A percentile compares a stretch with the other conserved stretches of the same genome.
phyloP scores from a whole-genome alignment of 1,284 basidiomycete genomes.

The Rhodotorula sp. region DNA sequence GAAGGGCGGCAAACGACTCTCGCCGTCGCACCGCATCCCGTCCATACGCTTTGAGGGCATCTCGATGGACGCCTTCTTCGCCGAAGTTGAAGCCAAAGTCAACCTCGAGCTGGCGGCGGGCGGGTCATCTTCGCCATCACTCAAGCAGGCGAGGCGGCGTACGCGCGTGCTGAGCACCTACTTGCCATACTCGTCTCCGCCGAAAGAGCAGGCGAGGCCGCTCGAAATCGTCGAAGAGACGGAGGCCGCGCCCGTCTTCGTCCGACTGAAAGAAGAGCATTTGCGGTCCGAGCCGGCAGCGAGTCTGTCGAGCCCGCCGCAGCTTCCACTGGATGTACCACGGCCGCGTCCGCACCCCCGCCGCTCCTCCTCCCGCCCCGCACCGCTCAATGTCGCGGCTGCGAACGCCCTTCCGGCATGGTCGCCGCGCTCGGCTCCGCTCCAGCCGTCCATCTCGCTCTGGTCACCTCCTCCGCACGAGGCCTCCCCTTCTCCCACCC shows the following conservation, averaged over 20 bases:
- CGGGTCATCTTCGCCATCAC: neutral
- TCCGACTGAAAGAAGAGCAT: neutral
- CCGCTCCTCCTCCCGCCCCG: conserved; percentile 33
- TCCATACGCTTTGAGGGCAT: conserved; percentile 44
- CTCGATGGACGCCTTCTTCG: conserved; percentile 44
- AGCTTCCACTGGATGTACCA: neutral
- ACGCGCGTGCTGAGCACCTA: conserved; percentile 38
- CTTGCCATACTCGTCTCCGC: conserved; percentile 1
- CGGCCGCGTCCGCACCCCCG: conserved; percentile 23
- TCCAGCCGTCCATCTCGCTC: conserved; percentile 2
- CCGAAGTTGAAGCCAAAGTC: conserved; percentile 42
- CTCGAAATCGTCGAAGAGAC: neutral
- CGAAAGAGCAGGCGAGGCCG: neutral
- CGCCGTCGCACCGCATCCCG: conserved; percentile 32
- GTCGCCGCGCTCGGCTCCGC: conserved; percentile 17
- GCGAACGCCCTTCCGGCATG: conserved; percentile 24
- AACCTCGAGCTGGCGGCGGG: conserved; percentile 10
- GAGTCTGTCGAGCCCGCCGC: neutral
- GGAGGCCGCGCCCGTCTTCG: neutral
- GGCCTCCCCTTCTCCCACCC: neutral
- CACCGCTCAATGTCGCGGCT: conserved; percentile 31
- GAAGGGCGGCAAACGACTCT: neutral
- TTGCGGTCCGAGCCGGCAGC: neutral
- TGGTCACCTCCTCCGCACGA: neutral
- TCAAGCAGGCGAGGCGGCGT: conserved; percentile 15